These are phyloP conservation scores for Alternaria angustiovoidea DNA, from an alignment of 2,329 filamentous ascomycete species.

Conservation along the genomic window DNA sequence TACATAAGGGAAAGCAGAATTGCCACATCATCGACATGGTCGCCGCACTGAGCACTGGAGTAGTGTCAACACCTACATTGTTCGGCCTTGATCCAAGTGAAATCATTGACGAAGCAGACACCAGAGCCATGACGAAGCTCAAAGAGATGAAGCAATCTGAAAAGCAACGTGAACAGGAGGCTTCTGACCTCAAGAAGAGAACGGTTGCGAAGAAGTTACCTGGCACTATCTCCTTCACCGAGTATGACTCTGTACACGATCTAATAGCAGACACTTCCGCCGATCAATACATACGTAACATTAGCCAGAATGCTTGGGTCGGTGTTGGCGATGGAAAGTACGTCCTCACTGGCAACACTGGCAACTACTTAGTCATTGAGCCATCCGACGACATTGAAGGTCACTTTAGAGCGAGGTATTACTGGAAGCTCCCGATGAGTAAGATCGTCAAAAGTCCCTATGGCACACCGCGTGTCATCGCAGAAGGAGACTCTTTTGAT, in stretches of 20 bases:
- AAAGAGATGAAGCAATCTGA: conserved; percentile 58
- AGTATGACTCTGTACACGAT: conserved; percentile 92
- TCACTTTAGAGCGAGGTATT: conserved; percentile 52
- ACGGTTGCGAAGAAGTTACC: conserved; percentile 34
- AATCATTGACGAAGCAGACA: conserved; percentile 72
- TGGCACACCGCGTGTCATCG: conserved; percentile 73
- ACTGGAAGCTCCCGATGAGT: conserved; percentile 50
- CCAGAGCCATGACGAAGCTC: conserved; percentile 67
- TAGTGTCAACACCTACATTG: conserved; percentile 88
- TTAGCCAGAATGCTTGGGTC: conserved; percentile 85
- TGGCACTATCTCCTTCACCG: conserved; percentile 76
- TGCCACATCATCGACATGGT: conserved; percentile 98
- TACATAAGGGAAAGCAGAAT: conserved; percentile 80
- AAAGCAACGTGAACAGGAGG: conserved; percentile 54
- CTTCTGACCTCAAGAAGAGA: conserved; percentile 73
- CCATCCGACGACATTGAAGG: conserved; percentile 52
- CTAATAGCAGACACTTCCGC: conserved; percentile 82
- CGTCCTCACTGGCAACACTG: conserved; percentile 69
- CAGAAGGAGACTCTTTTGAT: conserved; percentile 70
- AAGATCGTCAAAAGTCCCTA: conserved; percentile 63
- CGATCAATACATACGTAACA: conserved; percentile 77
- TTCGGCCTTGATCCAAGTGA: conserved; percentile 90
- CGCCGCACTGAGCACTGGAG: conserved; percentile 80
- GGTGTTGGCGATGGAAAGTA: conserved; percentile 74
- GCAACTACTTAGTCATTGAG: conserved; percentile 67